Conservation (phyloP, 2,329 filamentous ascomycete species). For the Pyrenophora tritici-repentis region DNA sequence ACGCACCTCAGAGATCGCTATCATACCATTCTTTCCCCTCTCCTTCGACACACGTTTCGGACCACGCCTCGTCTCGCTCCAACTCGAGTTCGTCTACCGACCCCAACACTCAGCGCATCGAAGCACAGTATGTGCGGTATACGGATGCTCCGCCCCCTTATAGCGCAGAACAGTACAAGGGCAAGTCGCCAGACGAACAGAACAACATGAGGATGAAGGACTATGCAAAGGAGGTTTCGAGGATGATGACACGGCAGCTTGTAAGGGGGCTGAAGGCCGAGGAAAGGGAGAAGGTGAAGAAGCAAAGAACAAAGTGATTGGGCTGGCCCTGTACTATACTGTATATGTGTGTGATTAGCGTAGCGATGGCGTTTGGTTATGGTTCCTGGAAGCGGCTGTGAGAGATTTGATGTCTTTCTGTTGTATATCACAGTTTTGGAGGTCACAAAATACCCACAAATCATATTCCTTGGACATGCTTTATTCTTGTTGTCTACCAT, state of each 20-base stretch:
- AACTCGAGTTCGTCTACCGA: constrained; percentile 10
- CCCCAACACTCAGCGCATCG: constrained; percentile 14
- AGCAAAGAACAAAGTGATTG: constrained; percentile 1
- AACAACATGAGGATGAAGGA: constrained; percentile 29
- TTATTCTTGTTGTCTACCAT: no score
- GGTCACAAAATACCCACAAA: no score
- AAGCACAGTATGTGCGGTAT: constrained; percentile 25
- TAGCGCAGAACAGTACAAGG: constrained; percentile 27
- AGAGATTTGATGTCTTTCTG: neutral
- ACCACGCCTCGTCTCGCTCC: constrained; percentile 5
- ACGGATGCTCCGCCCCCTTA: constrained; percentile 30
- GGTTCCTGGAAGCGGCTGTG: neutral
- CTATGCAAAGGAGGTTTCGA: constrained; percentile 35
- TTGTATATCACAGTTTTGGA: neutral
- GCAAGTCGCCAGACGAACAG: constrained; percentile 31
- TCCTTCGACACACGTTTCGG: constrained; percentile 12
- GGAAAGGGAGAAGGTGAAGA: constrained; percentile 12
- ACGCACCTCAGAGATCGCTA: neutral
- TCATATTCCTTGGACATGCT: neutral
- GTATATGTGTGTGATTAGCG: constrained; percentile 3
- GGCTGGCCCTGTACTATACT: constrained; percentile 1
- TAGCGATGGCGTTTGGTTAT: constrained; percentile 5
- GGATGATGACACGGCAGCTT: constrained; percentile 35
- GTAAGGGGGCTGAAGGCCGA: constrained; percentile 25
- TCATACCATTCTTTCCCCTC: constrained; percentile 21